phyloP scores from a whole-genome alignment of 371 early-diverging fungal genomes.

The Syncephalastrum monosporum region DNA sequence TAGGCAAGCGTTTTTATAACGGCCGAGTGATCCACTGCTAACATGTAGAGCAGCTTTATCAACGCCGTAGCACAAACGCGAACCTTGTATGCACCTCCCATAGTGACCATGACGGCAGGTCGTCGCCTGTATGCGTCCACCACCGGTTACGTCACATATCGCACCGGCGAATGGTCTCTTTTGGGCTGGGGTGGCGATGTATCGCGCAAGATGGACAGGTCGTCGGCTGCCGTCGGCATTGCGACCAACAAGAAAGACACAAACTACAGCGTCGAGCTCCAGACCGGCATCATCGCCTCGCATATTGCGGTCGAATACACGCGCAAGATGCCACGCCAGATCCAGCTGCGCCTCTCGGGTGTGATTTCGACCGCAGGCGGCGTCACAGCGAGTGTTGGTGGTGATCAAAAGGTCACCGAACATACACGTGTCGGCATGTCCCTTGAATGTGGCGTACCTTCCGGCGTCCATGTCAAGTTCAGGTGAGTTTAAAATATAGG shows the following conservation, averaged over 20 bases:
- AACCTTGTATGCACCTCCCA: constrained; percentile 64
- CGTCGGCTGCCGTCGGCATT: constrained; percentile 63
- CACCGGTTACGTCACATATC: constrained; percentile 78
- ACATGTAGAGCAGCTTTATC: constrained; percentile 49
- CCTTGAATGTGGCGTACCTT: constrained; percentile 72
- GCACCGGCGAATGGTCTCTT: constrained; percentile 72
- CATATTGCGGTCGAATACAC: constrained; percentile 49
- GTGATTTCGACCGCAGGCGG: constrained; percentile 55
- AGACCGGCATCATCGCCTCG: constrained; percentile 52
- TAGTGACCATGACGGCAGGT: constrained; percentile 63
- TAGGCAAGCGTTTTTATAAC: constrained; percentile 34
- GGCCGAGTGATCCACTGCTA: not conserved
- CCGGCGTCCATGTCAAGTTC: constrained; percentile 73
- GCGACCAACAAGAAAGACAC: constrained; percentile 50
- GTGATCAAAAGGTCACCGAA: constrained; percentile 63
- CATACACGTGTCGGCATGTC: constrained; percentile 73
- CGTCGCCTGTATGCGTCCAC: constrained; percentile 56
- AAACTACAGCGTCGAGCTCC: constrained; percentile 57
- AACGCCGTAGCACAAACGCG: constrained; percentile 56
- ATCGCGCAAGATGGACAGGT: constrained; percentile 51
- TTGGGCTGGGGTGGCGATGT: constrained; percentile 62
- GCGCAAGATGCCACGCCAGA: constrained; percentile 35
- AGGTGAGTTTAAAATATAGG: constrained; percentile 41
- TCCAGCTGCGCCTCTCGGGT: constrained; percentile 32
- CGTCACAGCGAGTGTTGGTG: constrained; percentile 51